Evolutionary conservation across 2,329 filamentous ascomycete genomes (phyloP), one percentile per base, ranked within the genome.

Genomic region (Mycogone perniciosa): DNA sequence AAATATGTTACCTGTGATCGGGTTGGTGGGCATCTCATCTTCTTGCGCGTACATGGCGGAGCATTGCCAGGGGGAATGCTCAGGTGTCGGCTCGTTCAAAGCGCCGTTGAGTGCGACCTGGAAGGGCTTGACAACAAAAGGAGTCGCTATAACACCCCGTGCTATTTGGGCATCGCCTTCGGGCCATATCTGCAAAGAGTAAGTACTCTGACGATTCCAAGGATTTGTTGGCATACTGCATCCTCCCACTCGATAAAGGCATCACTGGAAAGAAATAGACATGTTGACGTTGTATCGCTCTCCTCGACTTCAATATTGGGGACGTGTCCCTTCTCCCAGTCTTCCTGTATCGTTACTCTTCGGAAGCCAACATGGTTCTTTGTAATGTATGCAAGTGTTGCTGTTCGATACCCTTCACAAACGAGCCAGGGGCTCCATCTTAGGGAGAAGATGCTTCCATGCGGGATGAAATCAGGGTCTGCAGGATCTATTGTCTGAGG

Each of bases 211-310:
- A n/a, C 9, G 9, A 34, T 31, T 29, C 4, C n/a, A 9, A n/a
- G 6, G n/a, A 11, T 10, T 9, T 33, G n/a, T 11, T 31, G 26
- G 48, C 71, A 40, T 65, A 77, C 76, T 38, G 63, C 67, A 43
- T 79, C 71, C 57, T 82, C 79, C 70, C 78, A 82, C 46, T 75
- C 72, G 10, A 82, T 64, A 55, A 81, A 80, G 1, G 79, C 72
- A 55, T 81, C 78, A 0, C 72, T 64, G 0, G 70, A 71, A 11
- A 82, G 68, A 53, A 72, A 70, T 9, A 76, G 59, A 56, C 80
- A 82, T 11, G 76, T 71, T 0, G 76, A 73, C 34, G 69, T 65
- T 2, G 65, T 62, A 47, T 82, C 77, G 1, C 58, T 54, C 13
- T 63, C 54, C 29, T 70, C 71, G 1, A 79, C 60, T 1, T 64